Conservation (phyloP, 257 asterid genomes). For the Plantago major region DNA sequence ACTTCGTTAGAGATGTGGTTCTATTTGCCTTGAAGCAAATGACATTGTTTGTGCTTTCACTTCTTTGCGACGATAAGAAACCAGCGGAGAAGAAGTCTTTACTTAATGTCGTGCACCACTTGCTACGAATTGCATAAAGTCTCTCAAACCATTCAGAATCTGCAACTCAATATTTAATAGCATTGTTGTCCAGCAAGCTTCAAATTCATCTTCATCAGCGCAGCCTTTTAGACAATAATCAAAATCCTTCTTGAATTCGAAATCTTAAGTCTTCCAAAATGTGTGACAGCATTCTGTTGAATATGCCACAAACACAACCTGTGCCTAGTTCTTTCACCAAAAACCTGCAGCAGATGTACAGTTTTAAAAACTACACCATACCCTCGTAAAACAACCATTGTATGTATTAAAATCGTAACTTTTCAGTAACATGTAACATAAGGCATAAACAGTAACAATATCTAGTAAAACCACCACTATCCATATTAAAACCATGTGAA, state of each 20-base stretch:
- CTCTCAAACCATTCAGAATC: not conserved
- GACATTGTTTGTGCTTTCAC: not conserved
- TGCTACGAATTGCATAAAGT: not conserved
- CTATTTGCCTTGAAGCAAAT: not conserved
- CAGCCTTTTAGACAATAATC: too few relatives aligned
- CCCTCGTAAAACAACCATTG: too few relatives aligned
- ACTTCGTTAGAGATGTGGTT: not conserved
- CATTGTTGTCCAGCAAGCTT: not conserved
- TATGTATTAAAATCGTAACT: too few relatives aligned
- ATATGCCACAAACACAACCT: not conserved
- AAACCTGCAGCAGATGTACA: not conserved
- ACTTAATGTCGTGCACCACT: not conserved
- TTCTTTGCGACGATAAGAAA: not conserved
- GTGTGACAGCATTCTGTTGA: not conserved
- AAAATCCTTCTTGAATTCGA: too few relatives aligned
- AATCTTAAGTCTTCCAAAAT: not conserved
- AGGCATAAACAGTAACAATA: too few relatives aligned
- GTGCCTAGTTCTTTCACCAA: not conserved
- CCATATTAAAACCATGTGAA: too few relatives aligned
- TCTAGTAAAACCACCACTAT: too few relatives aligned
- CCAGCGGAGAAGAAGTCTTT: not conserved
- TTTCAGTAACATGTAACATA: too few relatives aligned
- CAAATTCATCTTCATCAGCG: too few relatives aligned
- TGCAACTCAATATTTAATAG: not conserved
- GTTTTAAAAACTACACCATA: too few relatives aligned